A percentile compares a stretch with the other conserved stretches of the same genome.
phyloP scores from a whole-genome alignment of 164 flowering plant genomes.

The Dillenia suffruticosa region DNA sequence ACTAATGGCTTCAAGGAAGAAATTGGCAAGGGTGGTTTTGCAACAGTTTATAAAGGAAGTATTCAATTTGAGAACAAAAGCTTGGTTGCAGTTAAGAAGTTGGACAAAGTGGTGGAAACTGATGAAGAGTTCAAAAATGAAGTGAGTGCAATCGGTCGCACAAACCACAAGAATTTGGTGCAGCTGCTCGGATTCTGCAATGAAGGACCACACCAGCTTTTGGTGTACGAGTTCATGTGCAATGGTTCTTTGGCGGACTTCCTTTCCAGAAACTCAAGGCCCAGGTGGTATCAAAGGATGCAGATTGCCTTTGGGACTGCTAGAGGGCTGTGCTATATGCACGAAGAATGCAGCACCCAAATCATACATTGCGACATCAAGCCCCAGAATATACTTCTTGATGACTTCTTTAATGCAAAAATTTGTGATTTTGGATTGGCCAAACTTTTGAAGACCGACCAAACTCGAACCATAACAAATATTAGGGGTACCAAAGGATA shows the following conservation, averaged over 20 bases:
- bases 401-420: constrained; percentile 9
- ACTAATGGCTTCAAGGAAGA: constrained; percentile 15
- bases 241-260: constrained; percentile 14
- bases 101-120: constrained; percentile 8
- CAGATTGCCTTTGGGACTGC: constrained; percentile 19
- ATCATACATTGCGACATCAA: constrained; percentile 26
- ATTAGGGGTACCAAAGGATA: constrained; percentile 26
- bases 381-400: constrained; percentile 23
- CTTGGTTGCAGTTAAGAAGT: constrained; percentile 18
- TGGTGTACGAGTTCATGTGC: constrained; percentile 23
- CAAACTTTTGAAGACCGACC: constrained; percentile 17
- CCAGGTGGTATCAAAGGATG: constrained; percentile 12
- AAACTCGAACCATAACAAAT: constrained; percentile 12
- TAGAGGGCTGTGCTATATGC: constrained; percentile 19
- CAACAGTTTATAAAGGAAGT: constrained; percentile 15
- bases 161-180: constrained; percentile 22
- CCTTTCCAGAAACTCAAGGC: constrained; percentile 17
- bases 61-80: background rate
- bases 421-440: constrained; percentile 31
- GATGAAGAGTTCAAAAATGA: constrained; percentile 19
- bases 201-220: constrained; percentile 16
- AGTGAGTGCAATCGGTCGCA: constrained; percentile 17
- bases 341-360: constrained; percentile 18
- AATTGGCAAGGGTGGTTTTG: constrained; percentile 12
- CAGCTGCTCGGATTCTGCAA: constrained; percentile 22